Conservation (phyloP, 139 green algal species). For the Bryopsis sp. region DNA sequence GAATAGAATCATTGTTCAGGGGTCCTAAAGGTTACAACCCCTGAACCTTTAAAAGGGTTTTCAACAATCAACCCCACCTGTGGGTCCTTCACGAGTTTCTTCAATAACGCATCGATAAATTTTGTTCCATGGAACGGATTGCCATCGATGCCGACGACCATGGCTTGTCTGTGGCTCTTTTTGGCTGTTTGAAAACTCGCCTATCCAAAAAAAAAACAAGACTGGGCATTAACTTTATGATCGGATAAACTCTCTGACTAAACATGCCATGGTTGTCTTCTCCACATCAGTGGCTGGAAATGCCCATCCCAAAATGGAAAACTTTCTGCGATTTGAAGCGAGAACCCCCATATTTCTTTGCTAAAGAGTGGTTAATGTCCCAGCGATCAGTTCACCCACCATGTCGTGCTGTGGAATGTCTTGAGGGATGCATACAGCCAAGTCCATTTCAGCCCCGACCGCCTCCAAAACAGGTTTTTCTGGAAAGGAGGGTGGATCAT, state of each 20-base stretch:
- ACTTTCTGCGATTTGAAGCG: constrained; percentile 90
- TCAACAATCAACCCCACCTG: constrained; percentile 38
- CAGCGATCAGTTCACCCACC: constrained; percentile 34
- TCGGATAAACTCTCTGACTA: too few species aligned
- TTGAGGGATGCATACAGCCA: constrained; percentile 99
- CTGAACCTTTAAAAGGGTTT: not conserved
- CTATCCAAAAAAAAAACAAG: constrained; percentile 24
- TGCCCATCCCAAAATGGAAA: constrained; percentile 79
- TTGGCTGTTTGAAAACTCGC: constrained; percentile 96
- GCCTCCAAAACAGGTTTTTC: constrained; percentile 90
- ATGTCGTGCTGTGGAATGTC: constrained; percentile 98
- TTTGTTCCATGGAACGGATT: constrained; percentile 97
- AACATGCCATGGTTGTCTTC: too few species aligned
- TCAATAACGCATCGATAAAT: constrained; percentile 97
- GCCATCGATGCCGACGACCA: constrained; percentile 86
- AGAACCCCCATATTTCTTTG: constrained; percentile 93
- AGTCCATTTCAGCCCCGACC: constrained; percentile 85
- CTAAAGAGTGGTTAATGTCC: constrained; percentile 70
- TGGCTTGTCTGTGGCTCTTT: constrained; percentile 93
- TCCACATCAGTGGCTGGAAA: not conserved
- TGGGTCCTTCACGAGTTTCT: constrained; percentile 90
- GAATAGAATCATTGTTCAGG: too few species aligned
- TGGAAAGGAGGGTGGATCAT: constrained; percentile 92
- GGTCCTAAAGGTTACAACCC: too few species aligned
- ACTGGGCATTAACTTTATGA: not conserved